These are phyloP conservation scores for Mortierella claussenii DNA, from an alignment of 192 early-diverging fungal genomes.

Conservation along the genomic window DNA sequence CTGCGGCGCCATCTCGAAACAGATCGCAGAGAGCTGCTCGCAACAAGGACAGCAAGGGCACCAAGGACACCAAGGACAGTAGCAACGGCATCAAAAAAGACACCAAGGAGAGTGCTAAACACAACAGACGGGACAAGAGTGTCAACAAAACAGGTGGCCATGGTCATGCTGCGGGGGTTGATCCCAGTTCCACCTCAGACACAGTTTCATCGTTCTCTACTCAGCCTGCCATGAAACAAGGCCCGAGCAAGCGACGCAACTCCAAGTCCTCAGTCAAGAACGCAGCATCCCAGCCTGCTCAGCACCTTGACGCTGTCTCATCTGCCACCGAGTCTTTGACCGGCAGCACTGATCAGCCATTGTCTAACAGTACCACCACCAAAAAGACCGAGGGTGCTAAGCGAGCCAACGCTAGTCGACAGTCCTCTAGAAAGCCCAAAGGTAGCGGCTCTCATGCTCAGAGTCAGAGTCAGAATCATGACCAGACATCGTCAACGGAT, in stretches of 20 bases:
- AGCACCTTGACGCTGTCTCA: constrained; percentile 2
- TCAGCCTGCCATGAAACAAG: too few relatives aligned
- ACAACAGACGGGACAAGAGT: background rate
- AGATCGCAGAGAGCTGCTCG: constrained; percentile 16
- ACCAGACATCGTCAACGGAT: background rate
- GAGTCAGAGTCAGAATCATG: too few relatives aligned
- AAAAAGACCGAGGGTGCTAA: too few relatives aligned
- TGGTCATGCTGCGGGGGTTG: background rate
- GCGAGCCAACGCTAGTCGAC: background rate
- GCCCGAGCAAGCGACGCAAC: too few relatives aligned
- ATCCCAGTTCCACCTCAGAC: too few relatives aligned
- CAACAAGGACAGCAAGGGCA: constrained; percentile 1
- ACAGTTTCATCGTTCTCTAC: constrained; percentile 6
- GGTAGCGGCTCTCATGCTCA: background rate
- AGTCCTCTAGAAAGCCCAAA: background rate
- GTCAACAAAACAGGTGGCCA: background rate
- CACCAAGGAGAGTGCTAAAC: background rate
- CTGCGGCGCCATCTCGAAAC: background rate
- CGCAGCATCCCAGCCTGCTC: background rate
- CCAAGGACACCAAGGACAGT: constrained; percentile 1
- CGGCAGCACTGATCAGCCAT: background rate
- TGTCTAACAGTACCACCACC: background rate
- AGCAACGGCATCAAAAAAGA: constrained; percentile 7
- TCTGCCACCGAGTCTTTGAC: constrained; percentile 4
- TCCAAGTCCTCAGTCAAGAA: too few relatives aligned